Conservation (phyloP, 352 stramenopile genomes). For the Phytophthora nicotianae region DNA sequence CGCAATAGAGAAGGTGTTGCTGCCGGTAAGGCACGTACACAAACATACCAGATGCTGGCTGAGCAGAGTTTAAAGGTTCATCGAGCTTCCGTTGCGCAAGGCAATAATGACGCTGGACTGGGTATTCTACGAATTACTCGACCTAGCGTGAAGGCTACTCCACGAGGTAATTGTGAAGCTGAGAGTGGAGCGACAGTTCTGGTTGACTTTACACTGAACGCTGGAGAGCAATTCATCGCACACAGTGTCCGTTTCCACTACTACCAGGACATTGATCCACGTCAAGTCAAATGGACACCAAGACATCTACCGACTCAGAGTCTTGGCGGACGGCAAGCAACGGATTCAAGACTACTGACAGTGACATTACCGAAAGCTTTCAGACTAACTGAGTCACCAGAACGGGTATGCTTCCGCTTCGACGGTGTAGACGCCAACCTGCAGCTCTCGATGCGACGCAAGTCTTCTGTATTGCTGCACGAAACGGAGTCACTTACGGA, state of each 20-base stretch:
- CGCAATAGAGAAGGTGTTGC: constrained; percentile 36
- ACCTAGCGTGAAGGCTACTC: constrained; percentile 18
- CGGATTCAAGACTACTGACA: constrained; percentile 50
- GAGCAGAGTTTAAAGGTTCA: constrained; percentile 53
- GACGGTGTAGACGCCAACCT: constrained; percentile 45
- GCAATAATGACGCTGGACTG: constrained; percentile 1
- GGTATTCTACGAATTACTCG: constrained; percentile 26
- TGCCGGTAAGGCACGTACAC: constrained; percentile 43
- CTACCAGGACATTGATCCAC: constrained; percentile 51
- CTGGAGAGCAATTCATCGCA: constrained; percentile 76
- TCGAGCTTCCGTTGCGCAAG: constrained; percentile 11
- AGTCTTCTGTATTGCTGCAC: constrained; percentile 56
- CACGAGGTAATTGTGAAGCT: constrained; percentile 11
- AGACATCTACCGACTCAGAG: constrained; percentile 56
- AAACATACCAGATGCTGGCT: constrained; percentile 64
- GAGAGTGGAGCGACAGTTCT: constrained; percentile 52
- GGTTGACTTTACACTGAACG: constrained; percentile 78
- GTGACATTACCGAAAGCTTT: constrained; percentile 57
- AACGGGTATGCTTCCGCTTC: constrained; percentile 68
- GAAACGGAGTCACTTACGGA: constrained; percentile 51
- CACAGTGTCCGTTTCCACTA: constrained; percentile 75
- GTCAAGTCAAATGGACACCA: constrained; percentile 60
- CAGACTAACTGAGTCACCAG: constrained; percentile 49
- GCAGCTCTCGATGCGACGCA: constrained; percentile 48
- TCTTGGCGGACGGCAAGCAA: constrained; percentile 42